Base-by-base conservation (phyloP, 345 rosid species). In the Mercurialis annua region DNA sequence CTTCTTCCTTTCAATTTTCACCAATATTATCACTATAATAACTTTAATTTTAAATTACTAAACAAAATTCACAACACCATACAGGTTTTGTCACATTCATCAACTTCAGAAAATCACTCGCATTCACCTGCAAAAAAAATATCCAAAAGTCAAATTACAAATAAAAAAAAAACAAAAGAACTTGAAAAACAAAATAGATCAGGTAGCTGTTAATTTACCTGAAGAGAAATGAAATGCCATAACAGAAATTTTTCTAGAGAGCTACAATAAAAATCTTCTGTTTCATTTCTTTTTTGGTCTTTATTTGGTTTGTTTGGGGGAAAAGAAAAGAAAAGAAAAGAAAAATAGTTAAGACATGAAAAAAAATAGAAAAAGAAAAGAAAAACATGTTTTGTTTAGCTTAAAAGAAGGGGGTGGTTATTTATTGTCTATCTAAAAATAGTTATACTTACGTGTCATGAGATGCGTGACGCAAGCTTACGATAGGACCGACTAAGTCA, bases 91-190 rank as follows among this genome's bases (percentile, higher is more conserved):
- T 42, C 48, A 61, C 66, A 76, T 54, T 68, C 36, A 47, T 17
- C 6, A 46, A 52, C 67, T 64, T 75, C 67, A 49, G 46, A 31
- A 46, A 9, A 36, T 66, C 66, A 46, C 59, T 56, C 29, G n/a
- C n/a, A n/a, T n/a, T n/a, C n/a, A n/a, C n/a, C n/a, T n/a, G n/a
- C n/a, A n/a, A n/a, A n/a, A n/a, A n/a, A n/a, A n/a, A n/a, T n/a
- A n/a, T n/a, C n/a, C n/a, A n/a, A 17, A 73, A 34, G 71, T 53
- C 29, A 71, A 59, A 79, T 81, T 79, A 77, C 73, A 65, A 68
- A 60, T 10, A 33, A 59, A 64, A 15, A 15, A 62, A 71, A 29
- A 29, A 49, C 53, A 26, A 31, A 36, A 36, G 9, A 36, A 4
- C 40, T 3, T 3, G 40, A 36, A 9, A 36, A 36, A 36, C 9